Conservation (phyloP, 139 green algal genomes). For the Diplosphaera chodatii region DNA sequence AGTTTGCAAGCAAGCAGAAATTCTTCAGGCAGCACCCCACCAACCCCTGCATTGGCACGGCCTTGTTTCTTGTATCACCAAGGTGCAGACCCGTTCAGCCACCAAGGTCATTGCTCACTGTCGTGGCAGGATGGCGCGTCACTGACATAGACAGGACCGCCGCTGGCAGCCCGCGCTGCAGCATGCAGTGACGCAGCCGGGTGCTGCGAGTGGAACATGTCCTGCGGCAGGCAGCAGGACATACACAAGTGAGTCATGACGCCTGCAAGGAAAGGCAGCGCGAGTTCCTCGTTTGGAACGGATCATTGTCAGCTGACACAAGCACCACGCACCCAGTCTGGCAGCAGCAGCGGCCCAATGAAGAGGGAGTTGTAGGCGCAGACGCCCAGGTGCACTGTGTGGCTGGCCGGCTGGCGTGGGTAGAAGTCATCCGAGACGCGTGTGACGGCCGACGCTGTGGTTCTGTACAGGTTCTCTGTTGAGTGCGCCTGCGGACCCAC, state of each 20-base stretch:
- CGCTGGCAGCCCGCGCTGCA: constrained; percentile 42
- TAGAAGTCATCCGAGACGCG: constrained; percentile 83
- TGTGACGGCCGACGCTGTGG: constrained; percentile 69
- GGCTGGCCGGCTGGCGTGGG: constrained; percentile 64
- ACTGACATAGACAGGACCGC: constrained; percentile 77
- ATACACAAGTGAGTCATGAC: no score
- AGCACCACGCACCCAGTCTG: constrained; percentile 16
- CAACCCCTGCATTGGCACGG: no score
- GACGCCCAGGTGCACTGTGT: constrained; percentile 82
- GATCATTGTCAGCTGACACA: no score
- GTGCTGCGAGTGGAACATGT: constrained; percentile 49
- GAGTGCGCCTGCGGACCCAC: constrained; percentile 50
- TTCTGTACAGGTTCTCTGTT: constrained; percentile 83
- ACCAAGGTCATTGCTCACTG: constrained; percentile 33
- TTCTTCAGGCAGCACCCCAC: no score
- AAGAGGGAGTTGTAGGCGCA: constrained; percentile 84
- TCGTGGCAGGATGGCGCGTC: constrained; percentile 84
- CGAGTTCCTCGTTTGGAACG: no score
- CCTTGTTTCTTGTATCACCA: no score
- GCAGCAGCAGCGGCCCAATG: constrained; percentile 40
- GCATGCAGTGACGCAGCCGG: constrained; percentile 44
- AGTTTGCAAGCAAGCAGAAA: no score
- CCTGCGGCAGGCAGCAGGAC: constrained; percentile 6
- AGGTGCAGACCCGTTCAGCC: no score
- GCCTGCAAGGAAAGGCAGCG: no score